These are phyloP conservation scores for Nitzschia sp. DNA, from an alignment of 108 stramenopile species.

Conservation along the genomic window DNA sequence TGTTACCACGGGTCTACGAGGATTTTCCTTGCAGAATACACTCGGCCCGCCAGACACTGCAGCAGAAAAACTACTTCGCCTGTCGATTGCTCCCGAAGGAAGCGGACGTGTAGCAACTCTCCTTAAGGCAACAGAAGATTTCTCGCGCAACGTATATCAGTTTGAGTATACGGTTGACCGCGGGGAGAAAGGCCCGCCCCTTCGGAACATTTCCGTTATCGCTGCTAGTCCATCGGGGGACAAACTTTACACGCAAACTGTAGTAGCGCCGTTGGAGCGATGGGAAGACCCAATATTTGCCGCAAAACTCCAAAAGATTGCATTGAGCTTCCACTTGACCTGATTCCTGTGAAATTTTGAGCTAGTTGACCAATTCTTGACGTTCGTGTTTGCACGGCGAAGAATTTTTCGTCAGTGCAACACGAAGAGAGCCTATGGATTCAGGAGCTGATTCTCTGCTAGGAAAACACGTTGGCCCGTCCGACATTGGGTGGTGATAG, in stretches of 20 bases:
- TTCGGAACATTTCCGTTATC: constrained; percentile 72
- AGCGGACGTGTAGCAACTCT: constrained; percentile 56
- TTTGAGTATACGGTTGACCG: constrained; percentile 80
- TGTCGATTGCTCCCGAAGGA: constrained; percentile 62
- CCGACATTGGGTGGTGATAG: not conserved
- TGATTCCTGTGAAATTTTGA: not conserved
- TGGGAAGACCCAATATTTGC: constrained; percentile 43
- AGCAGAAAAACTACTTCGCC: constrained; percentile 52
- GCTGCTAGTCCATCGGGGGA: constrained; percentile 30
- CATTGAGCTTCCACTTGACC: constrained; percentile 59
- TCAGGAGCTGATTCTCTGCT: not conserved
- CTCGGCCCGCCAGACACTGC: constrained; percentile 56
- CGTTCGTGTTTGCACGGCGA: not conserved
- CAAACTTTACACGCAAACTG: constrained; percentile 64
- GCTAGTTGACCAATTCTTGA: not conserved
- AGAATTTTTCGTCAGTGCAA: not conserved
- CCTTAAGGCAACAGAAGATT: constrained; percentile 48
- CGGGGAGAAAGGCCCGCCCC: constrained; percentile 49
- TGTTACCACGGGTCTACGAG: constrained; percentile 36
- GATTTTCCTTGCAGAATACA: constrained; percentile 55
- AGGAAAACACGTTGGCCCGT: not conserved
- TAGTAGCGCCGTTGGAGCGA: constrained; percentile 52
- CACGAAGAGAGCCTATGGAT: not conserved
- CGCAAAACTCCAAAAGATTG: constrained; percentile 56
- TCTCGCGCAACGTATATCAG: constrained; percentile 44